Conservation (phyloP, 768 basidiomycete genomes). For the Suillus variegatus region DNA sequence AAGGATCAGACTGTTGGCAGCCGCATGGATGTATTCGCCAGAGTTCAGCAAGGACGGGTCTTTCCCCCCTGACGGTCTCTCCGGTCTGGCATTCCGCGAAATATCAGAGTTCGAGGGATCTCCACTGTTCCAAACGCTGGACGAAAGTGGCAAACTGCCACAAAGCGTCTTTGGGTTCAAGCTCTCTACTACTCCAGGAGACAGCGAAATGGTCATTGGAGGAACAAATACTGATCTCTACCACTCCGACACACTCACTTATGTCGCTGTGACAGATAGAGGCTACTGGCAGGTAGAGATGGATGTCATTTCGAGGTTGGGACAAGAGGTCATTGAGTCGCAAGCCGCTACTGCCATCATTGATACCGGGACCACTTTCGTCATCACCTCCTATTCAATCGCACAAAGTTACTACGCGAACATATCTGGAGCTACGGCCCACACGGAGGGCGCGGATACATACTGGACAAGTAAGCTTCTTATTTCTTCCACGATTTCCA, state of each 20-base stretch:
- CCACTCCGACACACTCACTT: conserved; percentile 29
- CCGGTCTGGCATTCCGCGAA: conserved; percentile 41
- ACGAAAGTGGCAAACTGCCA: conserved; percentile 26
- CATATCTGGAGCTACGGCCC: conserved; percentile 25
- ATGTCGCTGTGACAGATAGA: conserved; percentile 23
- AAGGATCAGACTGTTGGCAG: conserved; percentile 38
- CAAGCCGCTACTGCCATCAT: conserved; percentile 25
- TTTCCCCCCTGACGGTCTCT: conserved; percentile 37
- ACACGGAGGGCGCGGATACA: conserved; percentile 13
- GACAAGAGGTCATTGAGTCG: neutral
- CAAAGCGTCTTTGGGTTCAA: conserved; percentile 45
- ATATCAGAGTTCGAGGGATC: conserved; percentile 34
- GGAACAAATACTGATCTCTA: conserved; percentile 41
- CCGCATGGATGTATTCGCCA: conserved; percentile 31
- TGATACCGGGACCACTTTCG: conserved; percentile 33
- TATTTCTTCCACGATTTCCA: neutral
- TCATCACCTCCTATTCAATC: conserved; percentile 16
- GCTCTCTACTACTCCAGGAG: conserved; percentile 30
- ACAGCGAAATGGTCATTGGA: conserved; percentile 22
- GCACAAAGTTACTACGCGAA: conserved; percentile 25
- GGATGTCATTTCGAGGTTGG: conserved; percentile 16
- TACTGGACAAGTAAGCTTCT: conserved; percentile 32
- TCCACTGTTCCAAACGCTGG: conserved; percentile 45
- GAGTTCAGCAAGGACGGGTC: conserved; percentile 20
- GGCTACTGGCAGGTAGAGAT: conserved; percentile 40